A percentile compares a stretch with the other conserved stretches of the same genome.
Conservation (phyloP, 352 stramenopile genomes). For the Phytophthora pseudosyringae region DNA sequence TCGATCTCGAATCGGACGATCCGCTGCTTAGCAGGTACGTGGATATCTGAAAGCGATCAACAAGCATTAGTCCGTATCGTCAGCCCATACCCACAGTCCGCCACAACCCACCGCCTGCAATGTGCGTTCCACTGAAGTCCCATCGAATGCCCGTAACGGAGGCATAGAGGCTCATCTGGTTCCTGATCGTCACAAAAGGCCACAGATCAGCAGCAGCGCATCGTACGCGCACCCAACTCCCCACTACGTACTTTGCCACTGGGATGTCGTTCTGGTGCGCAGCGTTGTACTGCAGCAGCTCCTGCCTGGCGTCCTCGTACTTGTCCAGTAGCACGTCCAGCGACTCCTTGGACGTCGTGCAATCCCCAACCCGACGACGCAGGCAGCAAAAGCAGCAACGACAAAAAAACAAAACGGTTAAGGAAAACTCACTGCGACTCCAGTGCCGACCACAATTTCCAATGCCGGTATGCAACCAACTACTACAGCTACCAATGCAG, state of each 20-base stretch:
- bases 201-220: neutral
- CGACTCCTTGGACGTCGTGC: constrained; percentile 64
- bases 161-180: constrained; percentile 81
- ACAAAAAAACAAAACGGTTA: constrained; percentile 18
- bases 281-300: constrained; percentile 63
- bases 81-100: neutral
- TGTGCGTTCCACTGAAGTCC: constrained; percentile 60
- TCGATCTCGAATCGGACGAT: constrained; percentile 70
- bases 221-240: neutral
- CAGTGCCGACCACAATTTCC: neutral
- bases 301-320: constrained; percentile 68
- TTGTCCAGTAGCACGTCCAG: constrained; percentile 67
- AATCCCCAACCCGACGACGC: constrained; percentile 9
- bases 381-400: constrained; percentile 2
- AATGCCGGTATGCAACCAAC: constrained; percentile 16
- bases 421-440: constrained; percentile 24
- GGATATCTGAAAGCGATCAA: constrained; percentile 49
- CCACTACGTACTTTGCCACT: constrained; percentile 58
- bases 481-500: neutral
- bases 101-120: constrained; percentile 49
- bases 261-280: constrained; percentile 76
- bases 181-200: constrained; percentile 38
- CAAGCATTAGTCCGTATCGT: neutral
- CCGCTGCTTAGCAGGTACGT: constrained; percentile 59
- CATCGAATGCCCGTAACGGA: constrained; percentile 83